phyloP scores from a whole-genome alignment of 129 eudicot species.

The Centaurea solstitialis region DNA sequence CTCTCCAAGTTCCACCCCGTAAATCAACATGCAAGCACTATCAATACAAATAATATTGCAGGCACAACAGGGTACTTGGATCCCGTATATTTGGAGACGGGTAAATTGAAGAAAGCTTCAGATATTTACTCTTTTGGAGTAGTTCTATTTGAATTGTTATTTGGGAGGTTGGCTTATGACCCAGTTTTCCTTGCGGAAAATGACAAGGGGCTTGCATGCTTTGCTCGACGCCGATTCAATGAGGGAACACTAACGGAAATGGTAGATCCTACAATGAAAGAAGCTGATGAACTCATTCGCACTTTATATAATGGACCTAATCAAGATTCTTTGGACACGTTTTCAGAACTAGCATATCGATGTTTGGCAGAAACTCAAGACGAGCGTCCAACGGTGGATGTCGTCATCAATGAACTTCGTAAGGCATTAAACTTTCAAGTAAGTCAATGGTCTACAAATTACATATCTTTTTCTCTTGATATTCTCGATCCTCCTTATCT shows the following conservation, averaged over 20 bases:
- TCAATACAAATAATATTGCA: not conserved
- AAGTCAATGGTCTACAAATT: not conserved
- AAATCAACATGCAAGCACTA: not conserved
- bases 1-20: not conserved
- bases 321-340: not conserved
- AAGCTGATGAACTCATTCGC: not conserved
- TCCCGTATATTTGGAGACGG: not conserved
- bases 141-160: not conserved
- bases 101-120: not conserved
- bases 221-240: not conserved
- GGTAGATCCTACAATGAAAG: not conserved
- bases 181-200: not conserved
- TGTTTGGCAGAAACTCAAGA: not conserved
- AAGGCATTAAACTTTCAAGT: not conserved
- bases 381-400: not conserved
- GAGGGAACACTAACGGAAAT: not conserved
- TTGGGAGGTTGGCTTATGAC: not conserved
- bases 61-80: not conserved
- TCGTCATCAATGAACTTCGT: not conserved
- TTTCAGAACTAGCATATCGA: not conserved
- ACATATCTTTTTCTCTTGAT: no score
- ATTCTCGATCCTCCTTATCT: no score
- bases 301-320: not conserved
- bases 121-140: not conserved
- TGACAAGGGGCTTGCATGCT: not conserved